These are phyloP conservation scores for Ambrosiella xylebori DNA, from an alignment of 2,329 filamentous ascomycete genomes.

Conservation along the genomic window DNA sequence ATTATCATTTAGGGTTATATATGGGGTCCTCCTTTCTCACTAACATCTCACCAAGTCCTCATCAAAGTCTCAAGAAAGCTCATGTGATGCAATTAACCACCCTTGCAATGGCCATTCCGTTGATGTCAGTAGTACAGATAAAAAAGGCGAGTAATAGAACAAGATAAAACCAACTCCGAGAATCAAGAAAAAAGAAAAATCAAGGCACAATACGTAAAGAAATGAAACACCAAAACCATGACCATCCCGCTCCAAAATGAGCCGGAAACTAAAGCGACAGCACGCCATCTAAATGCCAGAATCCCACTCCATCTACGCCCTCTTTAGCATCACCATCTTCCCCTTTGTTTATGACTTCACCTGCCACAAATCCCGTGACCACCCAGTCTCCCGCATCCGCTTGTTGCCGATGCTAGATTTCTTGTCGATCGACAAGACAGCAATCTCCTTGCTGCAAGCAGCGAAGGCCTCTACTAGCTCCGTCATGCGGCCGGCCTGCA, in stretches of 20 bases:
- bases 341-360: slow-evolving; percentile 25
- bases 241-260: background rate
- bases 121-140: background rate
- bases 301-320: background rate
- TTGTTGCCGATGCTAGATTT: slow-evolving; percentile 29
- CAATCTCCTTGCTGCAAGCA: slow-evolving; percentile 54
- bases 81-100: background rate
- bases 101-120: background rate
- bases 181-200: slow-evolving; percentile 1
- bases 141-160: background rate
- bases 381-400: slow-evolving; percentile 43
- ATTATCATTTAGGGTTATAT: background rate
- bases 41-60: too few species aligned
- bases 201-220: background rate
- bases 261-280: background rate
- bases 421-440: slow-evolving; percentile 38
- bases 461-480: slow-evolving; percentile 66
- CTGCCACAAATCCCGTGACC: slow-evolving; percentile 46
- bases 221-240: background rate
- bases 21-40: background rate
- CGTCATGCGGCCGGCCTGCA: slow-evolving; percentile 48
- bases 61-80: background rate
- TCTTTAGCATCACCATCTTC: background rate
- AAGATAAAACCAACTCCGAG: slow-evolving; percentile 4
- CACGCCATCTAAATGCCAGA: background rate